phyloP scores from a whole-genome alignment of 2,329 filamentous ascomycete species.

The Neurospora sp. region DNA sequence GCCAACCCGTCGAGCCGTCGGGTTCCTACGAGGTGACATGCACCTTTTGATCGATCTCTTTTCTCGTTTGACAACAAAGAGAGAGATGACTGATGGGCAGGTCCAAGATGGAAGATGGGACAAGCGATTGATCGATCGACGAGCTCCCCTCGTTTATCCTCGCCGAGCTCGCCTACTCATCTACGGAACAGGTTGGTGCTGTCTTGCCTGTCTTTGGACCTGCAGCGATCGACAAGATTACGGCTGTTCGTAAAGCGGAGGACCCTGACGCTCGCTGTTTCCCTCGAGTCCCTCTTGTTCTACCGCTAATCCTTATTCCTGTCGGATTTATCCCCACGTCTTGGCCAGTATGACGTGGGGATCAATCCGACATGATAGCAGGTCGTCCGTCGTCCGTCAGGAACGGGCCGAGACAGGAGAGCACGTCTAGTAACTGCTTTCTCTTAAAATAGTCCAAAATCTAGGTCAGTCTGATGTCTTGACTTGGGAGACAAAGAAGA shows the following conservation, averaged over 20 bases:
- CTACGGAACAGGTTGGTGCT: not conserved
- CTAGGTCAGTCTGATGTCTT: not conserved
- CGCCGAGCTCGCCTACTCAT: not conserved
- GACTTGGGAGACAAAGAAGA: not conserved
- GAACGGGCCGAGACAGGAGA: not conserved
- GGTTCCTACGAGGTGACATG: not conserved
- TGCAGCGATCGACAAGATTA: conserved; percentile 7
- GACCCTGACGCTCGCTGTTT: not conserved
- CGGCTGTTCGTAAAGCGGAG: conserved; percentile 1
- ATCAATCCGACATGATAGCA: not conserved
- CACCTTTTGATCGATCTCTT: not conserved
- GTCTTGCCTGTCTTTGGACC: not conserved
- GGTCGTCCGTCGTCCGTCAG: not conserved
- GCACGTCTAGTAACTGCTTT: not conserved
- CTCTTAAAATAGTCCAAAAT: not conserved
- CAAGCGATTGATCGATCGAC: not conserved
- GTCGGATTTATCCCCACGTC: no score
- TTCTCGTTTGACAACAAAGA: not conserved
- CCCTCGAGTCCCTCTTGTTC: conserved; percentile 1
- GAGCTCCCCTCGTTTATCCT: not conserved
- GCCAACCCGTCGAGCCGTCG: not conserved
- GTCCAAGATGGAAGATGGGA: not conserved
- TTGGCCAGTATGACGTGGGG: no score
- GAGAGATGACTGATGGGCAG: not conserved
- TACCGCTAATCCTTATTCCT: no score